Percentiles rank a stretch among this genome's conserved stretches.
phyloP scores from a whole-genome alignment of 768 basidiomycete species.

The Galerina marginata region DNA sequence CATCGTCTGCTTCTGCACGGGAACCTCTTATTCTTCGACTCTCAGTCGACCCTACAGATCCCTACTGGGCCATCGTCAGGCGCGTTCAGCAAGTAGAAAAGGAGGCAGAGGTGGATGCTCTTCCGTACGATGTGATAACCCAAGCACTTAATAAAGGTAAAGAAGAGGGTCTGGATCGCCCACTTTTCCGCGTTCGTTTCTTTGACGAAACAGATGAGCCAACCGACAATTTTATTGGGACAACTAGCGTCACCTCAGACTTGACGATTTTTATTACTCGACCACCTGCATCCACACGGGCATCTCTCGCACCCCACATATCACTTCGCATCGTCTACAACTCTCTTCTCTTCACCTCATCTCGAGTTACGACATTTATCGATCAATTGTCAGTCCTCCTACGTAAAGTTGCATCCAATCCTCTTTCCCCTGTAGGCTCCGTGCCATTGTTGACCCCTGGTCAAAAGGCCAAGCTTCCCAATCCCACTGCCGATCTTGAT shows the following conservation, averaged over 20 bases:
- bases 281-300: constrained; percentile 68
- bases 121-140: constrained; percentile 82
- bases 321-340: constrained; percentile 91
- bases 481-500: constrained; percentile 85
- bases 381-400: constrained; percentile 87
- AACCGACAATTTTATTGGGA: constrained; percentile 74
- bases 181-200: constrained; percentile 94
- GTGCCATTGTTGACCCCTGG: constrained; percentile 78
- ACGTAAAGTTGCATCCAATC: constrained; percentile 70
- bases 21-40: constrained; percentile 87
- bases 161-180: constrained; percentile 62
- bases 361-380: constrained; percentile 77
- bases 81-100: constrained; percentile 84
- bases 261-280: constrained; percentile 88
- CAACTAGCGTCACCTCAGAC: constrained; percentile 88
- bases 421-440: constrained; percentile 73
- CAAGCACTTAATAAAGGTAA: constrained; percentile 70
- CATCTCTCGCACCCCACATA: constrained; percentile 74
- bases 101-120: constrained; percentile 80
- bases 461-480: constrained; percentile 76
- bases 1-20: constrained; percentile 75
- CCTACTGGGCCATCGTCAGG: constrained; percentile 87
- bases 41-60: constrained; percentile 81
- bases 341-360: constrained; percentile 86
- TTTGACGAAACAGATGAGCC: constrained; percentile 88